A percentile compares a stretch with the other conserved stretches of the same genome.
Conservation (phyloP, 441 rosid genomes). For the Populus hybrid region DNA sequence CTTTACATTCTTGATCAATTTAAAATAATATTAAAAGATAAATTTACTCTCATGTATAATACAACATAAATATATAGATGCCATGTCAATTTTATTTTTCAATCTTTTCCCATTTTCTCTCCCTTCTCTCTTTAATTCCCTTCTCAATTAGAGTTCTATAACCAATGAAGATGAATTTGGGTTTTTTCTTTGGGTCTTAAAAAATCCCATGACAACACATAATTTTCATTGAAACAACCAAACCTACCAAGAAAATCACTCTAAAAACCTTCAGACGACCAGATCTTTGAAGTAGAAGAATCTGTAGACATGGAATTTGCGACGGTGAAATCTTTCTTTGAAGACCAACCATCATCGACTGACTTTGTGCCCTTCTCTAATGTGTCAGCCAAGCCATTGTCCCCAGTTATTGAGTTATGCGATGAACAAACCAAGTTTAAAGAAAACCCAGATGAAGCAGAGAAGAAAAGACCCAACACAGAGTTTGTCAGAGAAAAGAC, state of each 20-base stretch:
- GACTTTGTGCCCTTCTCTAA: constrained; percentile 31
- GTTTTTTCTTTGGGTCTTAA: too few relatives aligned
- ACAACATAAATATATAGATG: too few relatives aligned
- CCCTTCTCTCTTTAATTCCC: too few relatives aligned
- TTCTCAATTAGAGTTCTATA: too few relatives aligned
- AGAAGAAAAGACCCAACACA: constrained; percentile 6
- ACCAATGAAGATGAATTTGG: too few relatives aligned
- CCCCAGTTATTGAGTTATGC: constrained; percentile 24
- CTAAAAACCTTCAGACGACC: constrained; percentile 27
- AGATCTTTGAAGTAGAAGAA: constrained; percentile 27
- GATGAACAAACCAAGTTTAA: constrained; percentile 16
- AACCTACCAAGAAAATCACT: constrained; percentile 4
- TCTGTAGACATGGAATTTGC: constrained; percentile 29
- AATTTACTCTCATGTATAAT: too few relatives aligned
- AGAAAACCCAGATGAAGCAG: not conserved
- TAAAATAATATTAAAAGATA: too few relatives aligned
- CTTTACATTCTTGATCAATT: too few relatives aligned
- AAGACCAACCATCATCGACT: not conserved
- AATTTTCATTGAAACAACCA: not conserved
- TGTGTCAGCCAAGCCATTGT: constrained; percentile 21
- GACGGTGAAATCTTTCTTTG: constrained; percentile 29
- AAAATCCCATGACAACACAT: too few relatives aligned
- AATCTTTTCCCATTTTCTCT: too few relatives aligned
- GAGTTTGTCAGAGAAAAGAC: constrained; percentile 12
- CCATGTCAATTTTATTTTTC: too few relatives aligned